Base-by-base conservation (phyloP, 106 monocot species). In the Amphibolis antarctica region DNA sequence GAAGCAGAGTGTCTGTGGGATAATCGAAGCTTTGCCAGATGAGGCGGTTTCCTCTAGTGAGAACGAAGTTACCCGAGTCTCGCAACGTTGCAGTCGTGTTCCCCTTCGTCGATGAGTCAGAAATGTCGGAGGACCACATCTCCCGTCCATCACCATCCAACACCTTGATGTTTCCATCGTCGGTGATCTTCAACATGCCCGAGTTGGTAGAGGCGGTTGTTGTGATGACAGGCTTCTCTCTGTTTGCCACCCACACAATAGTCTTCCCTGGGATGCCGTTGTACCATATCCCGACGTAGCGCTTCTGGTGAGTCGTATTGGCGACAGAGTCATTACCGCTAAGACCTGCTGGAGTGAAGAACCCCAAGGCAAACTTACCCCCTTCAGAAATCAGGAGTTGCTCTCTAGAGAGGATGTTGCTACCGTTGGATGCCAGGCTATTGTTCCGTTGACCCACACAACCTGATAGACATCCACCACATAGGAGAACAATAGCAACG, bases 1-100 rank as follows among this genome's bases (percentile, higher is more conserved):
- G 87, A 5, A 87, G 75, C 45, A 76, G 65, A 0, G 84, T 84
- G 44, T 80, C 61, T 0, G 80, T 68, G 0, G 77, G 80, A 57
- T 84, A 48, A 2, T 84, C 80, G 12, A 80, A 74, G 59, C 83
- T 84, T 29, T 70, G 53, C 83, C 83, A 84, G 17, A 70, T 55
- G 1, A 59, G 20, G 0, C 12, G 27, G 45, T 55, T 66, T 55
- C 66, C 59, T 4, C 28, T 53, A 46, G 45, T 57, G 9, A 84
- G 54, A 4, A 71, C 61, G 18, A 84, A 76, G 70, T 77, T 84
- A n/a, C 83, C 83, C 12, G 18, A 23, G 62, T 84, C 74, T 12
- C 59, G 30, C 44, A 80, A 42, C 42, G 62, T 62, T 14, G 83
- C 79, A 1, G 62, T 18, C 3, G 54, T 58, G 2, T 27, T 59